Evolutionary conservation across 2,329 filamentous ascomycete genomes (phyloP).

Genomic region (Clonostachys solani): DNA sequence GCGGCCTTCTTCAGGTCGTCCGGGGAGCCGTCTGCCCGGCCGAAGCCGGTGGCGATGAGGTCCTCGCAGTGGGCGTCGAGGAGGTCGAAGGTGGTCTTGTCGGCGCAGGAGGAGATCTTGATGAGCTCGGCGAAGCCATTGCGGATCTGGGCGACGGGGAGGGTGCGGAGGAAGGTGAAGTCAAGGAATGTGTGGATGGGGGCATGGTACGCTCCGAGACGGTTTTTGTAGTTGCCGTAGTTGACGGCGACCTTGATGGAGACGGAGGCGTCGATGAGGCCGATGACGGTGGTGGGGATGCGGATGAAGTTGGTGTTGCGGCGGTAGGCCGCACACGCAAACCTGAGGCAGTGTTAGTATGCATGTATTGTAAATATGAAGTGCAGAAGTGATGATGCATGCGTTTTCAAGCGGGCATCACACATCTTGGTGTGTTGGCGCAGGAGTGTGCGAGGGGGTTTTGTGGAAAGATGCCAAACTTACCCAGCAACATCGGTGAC

Average conservation of each 20-base stretch:
- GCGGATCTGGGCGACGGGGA: slow-evolving; percentile 63
- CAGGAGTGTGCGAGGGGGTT: background rate
- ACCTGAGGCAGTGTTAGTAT: slow-evolving; percentile 32
- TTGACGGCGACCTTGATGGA: slow-evolving; percentile 78
- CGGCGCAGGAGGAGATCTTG: slow-evolving; percentile 70
- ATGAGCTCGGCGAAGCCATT: slow-evolving; percentile 74
- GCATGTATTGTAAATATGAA: no score
- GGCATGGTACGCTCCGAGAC: slow-evolving; percentile 68
- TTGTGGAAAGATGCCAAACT: slow-evolving; percentile 24
- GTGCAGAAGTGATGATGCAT: no score
- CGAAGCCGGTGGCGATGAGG: slow-evolving; percentile 61
- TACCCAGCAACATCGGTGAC: slow-evolving; percentile 74
- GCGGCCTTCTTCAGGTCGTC: slow-evolving; percentile 55
- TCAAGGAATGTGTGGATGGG: slow-evolving; percentile 70
- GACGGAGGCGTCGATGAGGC: slow-evolving; percentile 70
- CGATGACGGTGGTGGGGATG: slow-evolving; percentile 70
- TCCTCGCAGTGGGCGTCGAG: slow-evolving; percentile 67
- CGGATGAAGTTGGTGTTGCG: slow-evolving; percentile 72
- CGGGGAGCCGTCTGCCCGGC: slow-evolving; percentile 51
- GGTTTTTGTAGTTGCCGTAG: slow-evolving; percentile 73
- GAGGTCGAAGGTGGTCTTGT: slow-evolving; percentile 61
- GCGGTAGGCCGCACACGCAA: slow-evolving; percentile 68
- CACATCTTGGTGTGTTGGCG: background rate
- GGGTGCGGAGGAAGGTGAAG: slow-evolving; percentile 65
- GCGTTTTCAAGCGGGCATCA: no score